Evolutionary conservation across 106 monocot species (phyloP).

Genomic region (Acanthochlamys bracteata): DNA sequence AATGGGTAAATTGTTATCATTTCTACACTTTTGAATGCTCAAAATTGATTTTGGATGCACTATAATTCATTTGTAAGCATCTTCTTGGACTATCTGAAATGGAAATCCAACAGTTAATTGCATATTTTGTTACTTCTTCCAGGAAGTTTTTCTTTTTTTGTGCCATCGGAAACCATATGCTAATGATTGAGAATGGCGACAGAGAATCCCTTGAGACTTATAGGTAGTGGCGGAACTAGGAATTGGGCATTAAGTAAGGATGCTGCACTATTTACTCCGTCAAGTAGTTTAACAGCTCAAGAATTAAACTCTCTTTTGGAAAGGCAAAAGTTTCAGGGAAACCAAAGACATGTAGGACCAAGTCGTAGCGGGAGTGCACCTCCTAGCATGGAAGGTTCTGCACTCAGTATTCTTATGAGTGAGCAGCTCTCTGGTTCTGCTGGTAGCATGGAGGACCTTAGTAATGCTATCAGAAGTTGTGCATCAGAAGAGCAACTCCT

Average conservation of each 20-base stretch:
- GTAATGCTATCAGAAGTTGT: conserved; percentile 23
- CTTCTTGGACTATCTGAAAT: too few species aligned
- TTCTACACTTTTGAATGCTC: too few species aligned
- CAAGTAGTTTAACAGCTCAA: conserved; percentile 20
- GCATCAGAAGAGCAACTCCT: conserved; percentile 66
- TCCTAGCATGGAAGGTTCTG: conserved; percentile 87
- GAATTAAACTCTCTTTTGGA: conserved; percentile 46
- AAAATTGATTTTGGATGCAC: too few species aligned
- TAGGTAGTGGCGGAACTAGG: conserved; percentile 26
- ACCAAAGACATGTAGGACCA: conserved; percentile 33
- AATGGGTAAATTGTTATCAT: too few species aligned
- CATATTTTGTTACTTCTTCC: too few species aligned
- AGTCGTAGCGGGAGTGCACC: conserved; percentile 92
- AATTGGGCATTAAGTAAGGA: conserved; percentile 48
- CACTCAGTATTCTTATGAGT: conserved; percentile 28
- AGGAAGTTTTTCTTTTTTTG: too few species aligned
- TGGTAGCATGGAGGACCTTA: conserved; percentile 25
- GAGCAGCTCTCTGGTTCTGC: conserved; percentile 22
- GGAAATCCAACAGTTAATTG: too few species aligned
- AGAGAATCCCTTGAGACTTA: conserved; percentile 60
- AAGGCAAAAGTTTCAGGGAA: conserved; percentile 24
- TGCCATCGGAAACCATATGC: too few species aligned
- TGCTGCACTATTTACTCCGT: conserved; percentile 18
- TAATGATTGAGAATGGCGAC: conserved; percentile 74
- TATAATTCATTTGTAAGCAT: too few species aligned